Evolutionary conservation across 2,329 filamentous ascomycete genomes (phyloP), one percentile per base, ranked within the genome.

Genomic region (Fusarium coicis): DNA sequence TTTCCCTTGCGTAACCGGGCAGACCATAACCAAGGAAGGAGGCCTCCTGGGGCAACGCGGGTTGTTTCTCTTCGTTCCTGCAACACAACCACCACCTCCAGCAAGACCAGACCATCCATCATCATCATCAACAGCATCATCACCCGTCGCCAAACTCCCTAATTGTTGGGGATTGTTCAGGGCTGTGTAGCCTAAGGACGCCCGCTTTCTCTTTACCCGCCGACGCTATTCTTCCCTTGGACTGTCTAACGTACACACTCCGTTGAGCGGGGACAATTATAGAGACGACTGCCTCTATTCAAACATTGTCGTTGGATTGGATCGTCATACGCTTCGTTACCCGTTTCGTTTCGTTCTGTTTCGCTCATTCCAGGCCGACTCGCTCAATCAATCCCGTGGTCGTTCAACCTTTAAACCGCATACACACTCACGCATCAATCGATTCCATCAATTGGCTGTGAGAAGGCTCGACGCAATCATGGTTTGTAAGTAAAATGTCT

Each of bases 401-500:
- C 21, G 44, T 52, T 52, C 63, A 53, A 36, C 32, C 46, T 42
- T 44, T 44, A 23, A 65, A 54, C 43, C 49, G 43, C 64, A 70
- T 39, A 66, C 50, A 36, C 44, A 36, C 21, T 11, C 28, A 15
- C 34, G 36, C 36, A 50, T 44, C n/a, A 34, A 49, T 50, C 47
- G 32, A 47, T 47, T 46, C 19, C 19, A 32, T 50, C n/a, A 40
- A 43, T 40, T 36, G 53, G 39, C 19, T 52, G 23, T 36, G 56
- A 19, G 4, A 50, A 7, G 46, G 23, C 43, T 40, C 43, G 44
- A 62, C 39, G 19, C 53, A 46, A 23, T 34, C 60, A 74, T 74
- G 72, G 72, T 74, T 61, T 69, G 72, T 74, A 52, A 74, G 72
- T 74, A 56, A 53, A 68, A 44, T 40, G 44, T 37, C 44, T 39